Conservation (phyloP, 129 eudicot species). For the Saussurea involucrata region DNA sequence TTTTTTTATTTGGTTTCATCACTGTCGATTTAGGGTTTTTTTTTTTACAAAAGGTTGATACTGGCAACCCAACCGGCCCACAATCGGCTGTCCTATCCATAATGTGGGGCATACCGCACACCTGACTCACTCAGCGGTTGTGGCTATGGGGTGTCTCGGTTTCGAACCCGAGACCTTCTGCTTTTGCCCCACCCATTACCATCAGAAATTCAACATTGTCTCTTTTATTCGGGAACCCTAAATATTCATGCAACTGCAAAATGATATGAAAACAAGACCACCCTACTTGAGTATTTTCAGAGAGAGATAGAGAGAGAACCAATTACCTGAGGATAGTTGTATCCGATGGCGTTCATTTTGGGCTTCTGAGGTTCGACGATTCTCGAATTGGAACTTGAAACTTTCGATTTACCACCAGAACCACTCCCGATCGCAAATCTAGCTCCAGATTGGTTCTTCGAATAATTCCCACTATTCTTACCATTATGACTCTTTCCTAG, state of each 20-base stretch:
- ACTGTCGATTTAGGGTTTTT: background rate
- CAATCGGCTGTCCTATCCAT: too few species aligned
- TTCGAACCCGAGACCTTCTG: too few species aligned
- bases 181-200: too few species aligned
- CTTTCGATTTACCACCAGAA: conserved; percentile 23
- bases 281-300: too few species aligned
- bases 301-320: too few species aligned
- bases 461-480: conserved; percentile 14
- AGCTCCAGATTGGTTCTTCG: conserved; percentile 31
- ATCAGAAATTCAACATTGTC: background rate
- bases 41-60: too few species aligned
- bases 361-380: conserved; percentile 26
- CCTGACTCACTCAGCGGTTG: too few species aligned
- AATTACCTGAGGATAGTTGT: conserved; percentile 39
- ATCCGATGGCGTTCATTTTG: conserved; percentile 47
- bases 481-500: conserved; percentile 22
- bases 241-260: background rate
- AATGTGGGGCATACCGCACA: too few species aligned
- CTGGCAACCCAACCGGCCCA: too few species aligned
- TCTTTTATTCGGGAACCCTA: background rate
- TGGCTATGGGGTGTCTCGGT: too few species aligned
- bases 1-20: background rate
- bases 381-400: conserved; percentile 25
- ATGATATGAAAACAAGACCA: background rate
- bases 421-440: conserved; percentile 21